phyloP scores from a whole-genome alignment of 73 alveolate genomes.

The Chromera velia region DNA sequence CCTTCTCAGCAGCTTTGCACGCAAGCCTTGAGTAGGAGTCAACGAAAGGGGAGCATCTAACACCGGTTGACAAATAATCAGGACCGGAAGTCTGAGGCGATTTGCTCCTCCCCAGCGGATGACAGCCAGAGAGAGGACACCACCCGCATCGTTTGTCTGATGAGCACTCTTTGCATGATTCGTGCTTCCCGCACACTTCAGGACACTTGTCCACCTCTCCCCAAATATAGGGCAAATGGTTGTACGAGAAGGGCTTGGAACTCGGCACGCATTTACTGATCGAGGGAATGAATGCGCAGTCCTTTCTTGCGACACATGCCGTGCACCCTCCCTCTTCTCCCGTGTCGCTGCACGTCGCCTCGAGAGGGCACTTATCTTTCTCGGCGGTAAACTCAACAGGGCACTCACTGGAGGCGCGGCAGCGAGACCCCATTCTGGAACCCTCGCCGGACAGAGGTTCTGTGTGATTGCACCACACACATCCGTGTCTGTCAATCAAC shows the following conservation, averaged over 20 bases:
- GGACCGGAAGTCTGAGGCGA: no score
- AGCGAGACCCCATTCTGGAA: neutral
- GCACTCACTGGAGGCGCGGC: neutral
- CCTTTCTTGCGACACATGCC: neutral
- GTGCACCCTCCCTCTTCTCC: neutral
- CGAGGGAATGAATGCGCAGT: neutral
- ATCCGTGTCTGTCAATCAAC: neutral
- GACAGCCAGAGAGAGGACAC: neutral
- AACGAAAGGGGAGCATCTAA: no score
- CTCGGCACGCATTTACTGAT: neutral
- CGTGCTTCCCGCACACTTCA: neutral
- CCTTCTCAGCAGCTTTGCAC: no score
- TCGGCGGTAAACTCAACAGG: neutral
- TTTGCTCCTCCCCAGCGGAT: no score
- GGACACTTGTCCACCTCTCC: constrained; percentile 6
- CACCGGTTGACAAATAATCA: no score
- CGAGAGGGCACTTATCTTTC: neutral
- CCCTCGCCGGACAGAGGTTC: neutral
- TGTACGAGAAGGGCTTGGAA: neutral
- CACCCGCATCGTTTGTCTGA: constrained; percentile 4
- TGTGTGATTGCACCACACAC: neutral
- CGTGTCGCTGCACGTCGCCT: neutral
- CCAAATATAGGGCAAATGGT: neutral
- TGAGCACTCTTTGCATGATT: neutral
- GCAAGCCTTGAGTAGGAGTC: no score